Conservation (phyloP, 1,284 basidiomycete genomes). For the Phlebopus sp. region DNA sequence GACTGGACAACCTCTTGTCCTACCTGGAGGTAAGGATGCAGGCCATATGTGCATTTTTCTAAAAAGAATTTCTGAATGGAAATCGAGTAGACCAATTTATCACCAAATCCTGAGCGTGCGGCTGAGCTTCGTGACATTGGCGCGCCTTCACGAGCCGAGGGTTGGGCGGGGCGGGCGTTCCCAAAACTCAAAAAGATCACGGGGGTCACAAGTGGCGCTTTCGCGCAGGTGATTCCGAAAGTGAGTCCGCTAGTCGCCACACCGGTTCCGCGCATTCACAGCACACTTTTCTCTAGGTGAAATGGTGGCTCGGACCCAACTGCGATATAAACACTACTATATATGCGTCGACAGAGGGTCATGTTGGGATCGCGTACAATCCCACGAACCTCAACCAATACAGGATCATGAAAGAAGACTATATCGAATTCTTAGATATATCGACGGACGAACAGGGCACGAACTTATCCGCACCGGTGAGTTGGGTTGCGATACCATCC, state of each 20-base stretch:
- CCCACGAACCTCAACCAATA: slow-evolving; percentile 1
- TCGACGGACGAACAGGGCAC: neutral
- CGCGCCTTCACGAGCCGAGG: neutral
- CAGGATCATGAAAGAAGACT: slow-evolving; percentile 3
- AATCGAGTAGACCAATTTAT: neutral
- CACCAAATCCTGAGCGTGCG: neutral
- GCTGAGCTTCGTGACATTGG: slow-evolving; percentile 8
- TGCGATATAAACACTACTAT: neutral
- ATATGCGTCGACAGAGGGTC: neutral
- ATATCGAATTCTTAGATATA: slow-evolving; percentile 7
- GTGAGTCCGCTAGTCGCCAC: neutral
- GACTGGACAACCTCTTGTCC: neutral
- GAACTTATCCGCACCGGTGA: neutral
- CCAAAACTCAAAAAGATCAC: slow-evolving; percentile 5
- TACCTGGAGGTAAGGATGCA: neutral
- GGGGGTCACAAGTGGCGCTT: slow-evolving; percentile 1
- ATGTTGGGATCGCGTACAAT: slow-evolving; percentile 2
- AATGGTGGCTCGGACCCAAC: neutral
- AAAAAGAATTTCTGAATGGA: neutral
- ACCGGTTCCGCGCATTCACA: neutral
- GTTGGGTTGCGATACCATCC: neutral
- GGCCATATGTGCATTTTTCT: neutral
- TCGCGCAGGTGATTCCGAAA: slow-evolving; percentile 4
- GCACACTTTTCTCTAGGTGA: neutral
- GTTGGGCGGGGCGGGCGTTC: slow-evolving; percentile 1